Percentiles rank a stretch among this genome's conserved stretches.
Conservation (phyloP, 768 basidiomycete genomes). For the Boletus pseudopeckii region DNA sequence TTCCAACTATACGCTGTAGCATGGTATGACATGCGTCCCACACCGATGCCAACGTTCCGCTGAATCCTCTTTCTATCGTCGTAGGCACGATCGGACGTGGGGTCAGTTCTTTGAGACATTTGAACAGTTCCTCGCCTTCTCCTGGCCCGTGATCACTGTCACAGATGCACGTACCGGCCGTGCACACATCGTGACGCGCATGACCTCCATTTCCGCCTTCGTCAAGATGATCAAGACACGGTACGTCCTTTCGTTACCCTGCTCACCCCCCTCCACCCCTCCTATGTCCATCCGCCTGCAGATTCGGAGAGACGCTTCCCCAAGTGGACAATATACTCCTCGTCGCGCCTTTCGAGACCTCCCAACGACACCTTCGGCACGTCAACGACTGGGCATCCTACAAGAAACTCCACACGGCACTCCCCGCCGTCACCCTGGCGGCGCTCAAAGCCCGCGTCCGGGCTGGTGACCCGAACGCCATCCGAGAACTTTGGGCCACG, state of each 20-base stretch:
- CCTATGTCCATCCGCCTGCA: not conserved
- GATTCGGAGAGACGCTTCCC: conserved; percentile 75
- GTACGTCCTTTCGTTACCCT: conserved; percentile 31
- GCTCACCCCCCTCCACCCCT: not conserved
- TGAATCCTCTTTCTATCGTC: not conserved
- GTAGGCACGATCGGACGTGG: conserved; percentile 79
- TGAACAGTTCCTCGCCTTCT: conserved; percentile 74
- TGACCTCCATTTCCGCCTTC: conserved; percentile 68
- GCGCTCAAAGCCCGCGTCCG: conserved; percentile 64
- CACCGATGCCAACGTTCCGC: not conserved
- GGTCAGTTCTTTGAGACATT: conserved; percentile 75
- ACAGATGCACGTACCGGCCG: conserved; percentile 70
- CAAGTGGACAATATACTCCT: conserved; percentile 69
- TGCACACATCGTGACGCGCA: conserved; percentile 77
- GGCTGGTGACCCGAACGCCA: conserved; percentile 60
- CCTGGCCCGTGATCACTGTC: conserved; percentile 78
- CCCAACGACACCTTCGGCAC: conserved; percentile 65
- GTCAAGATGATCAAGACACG: conserved; percentile 84
- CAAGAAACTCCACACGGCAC: conserved; percentile 64
- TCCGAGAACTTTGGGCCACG: conserved; percentile 64
- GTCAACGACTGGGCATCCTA: conserved; percentile 66
- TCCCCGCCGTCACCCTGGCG: conserved; percentile 65
- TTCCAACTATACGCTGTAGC: conserved; percentile 68
- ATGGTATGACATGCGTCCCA: conserved; percentile 42
- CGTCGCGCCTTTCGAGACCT: conserved; percentile 65